Base-by-base conservation (phyloP, 208 protist genomes). In the Trypanosoma cruzi region DNA sequence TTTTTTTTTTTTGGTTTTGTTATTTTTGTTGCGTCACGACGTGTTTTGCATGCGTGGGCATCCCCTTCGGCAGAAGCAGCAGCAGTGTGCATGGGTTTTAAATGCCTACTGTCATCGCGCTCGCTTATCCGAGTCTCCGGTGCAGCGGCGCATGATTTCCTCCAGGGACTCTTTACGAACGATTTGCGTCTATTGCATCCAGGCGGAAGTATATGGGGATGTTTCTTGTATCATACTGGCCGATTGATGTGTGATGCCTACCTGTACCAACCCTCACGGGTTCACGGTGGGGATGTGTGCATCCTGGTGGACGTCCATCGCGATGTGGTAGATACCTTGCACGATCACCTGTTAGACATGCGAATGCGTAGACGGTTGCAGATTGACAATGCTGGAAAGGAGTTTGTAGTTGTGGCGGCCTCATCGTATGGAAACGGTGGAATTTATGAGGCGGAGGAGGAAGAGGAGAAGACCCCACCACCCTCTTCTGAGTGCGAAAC, bases 141-240 rank as follows among this genome's bases (percentile, higher is more conserved):
- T 20, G 52, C 36, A 0, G 86, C 85, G 16, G 72, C 79, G 16
- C 83, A 89, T 57, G 88, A 86, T 1, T 88, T 93, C 48, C 75
- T 96, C 13, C 90, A 96, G 44, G 90, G 90, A 20, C 76, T 96
- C 36, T 88, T 92, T 62, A 94, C 88, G 37, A 90, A 92, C 61
- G 86, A 96, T 64, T 64, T 94, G 36, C 75, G 68, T 46, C n/a
- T 68, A 26, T 71, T 96, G 28, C 68, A 61, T 14, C 83, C 85
- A 2, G 79, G 78, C 28, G 81, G 84, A 28, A 84, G 84, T 52
- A 65, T 90, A 32, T 96, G 82, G 73, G 90, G 90, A 24, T 93
- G 88, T 64, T 96, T 96, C 61, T 84, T 96, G 26, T 77, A 89
- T 60, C 85, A 89, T 63, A 90, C 80, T 13, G 90, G 90, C 11